Conservation (phyloP, 2,329 filamentous ascomycete genomes). For the Catunica adiposa region DNA sequence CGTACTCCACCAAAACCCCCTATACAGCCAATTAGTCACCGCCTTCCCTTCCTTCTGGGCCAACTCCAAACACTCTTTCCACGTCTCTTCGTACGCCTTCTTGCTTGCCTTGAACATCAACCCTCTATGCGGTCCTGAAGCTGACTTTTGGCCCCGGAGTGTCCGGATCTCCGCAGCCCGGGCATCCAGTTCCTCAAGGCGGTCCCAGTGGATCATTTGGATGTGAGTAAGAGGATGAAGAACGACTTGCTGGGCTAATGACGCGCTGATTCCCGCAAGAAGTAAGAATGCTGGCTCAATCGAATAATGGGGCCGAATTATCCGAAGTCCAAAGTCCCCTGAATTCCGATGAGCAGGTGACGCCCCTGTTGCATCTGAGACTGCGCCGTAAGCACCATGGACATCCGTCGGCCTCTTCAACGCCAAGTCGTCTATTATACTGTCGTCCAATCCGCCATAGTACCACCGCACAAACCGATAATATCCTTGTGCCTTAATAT, state of each 20-base stretch:
- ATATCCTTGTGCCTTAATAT: constrained; percentile 54
- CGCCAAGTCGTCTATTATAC: constrained; percentile 27
- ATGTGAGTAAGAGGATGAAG: constrained; percentile 57
- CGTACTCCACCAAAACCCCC: constrained; percentile 56
- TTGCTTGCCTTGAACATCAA: constrained; percentile 50
- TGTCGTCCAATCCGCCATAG: constrained; percentile 42
- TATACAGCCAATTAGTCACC: constrained; percentile 48
- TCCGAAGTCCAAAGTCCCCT: constrained; percentile 19
- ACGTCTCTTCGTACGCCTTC: constrained; percentile 53
- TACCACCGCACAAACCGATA: constrained; percentile 56
- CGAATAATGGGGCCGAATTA: constrained; percentile 59
- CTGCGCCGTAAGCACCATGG: neutral
- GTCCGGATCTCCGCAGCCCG: constrained; percentile 24
- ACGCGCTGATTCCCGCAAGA: constrained; percentile 51
- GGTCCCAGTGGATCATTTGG: constrained; percentile 56
- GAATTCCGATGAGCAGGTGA: constrained; percentile 15
- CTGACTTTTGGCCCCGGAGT: constrained; percentile 17
- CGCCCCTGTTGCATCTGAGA: constrained; percentile 24
- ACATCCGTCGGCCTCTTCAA: constrained; percentile 4
- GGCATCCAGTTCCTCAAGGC: constrained; percentile 54
- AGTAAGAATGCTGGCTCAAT: constrained; percentile 58
- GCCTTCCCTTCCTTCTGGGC: constrained; percentile 39
- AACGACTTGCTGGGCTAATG: constrained; percentile 49
- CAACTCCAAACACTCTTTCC: constrained; percentile 40
- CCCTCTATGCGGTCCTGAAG: constrained; percentile 21